Base-by-base conservation (phyloP, 108 stramenopile genomes). In the Skeletonema grethae region DNA sequence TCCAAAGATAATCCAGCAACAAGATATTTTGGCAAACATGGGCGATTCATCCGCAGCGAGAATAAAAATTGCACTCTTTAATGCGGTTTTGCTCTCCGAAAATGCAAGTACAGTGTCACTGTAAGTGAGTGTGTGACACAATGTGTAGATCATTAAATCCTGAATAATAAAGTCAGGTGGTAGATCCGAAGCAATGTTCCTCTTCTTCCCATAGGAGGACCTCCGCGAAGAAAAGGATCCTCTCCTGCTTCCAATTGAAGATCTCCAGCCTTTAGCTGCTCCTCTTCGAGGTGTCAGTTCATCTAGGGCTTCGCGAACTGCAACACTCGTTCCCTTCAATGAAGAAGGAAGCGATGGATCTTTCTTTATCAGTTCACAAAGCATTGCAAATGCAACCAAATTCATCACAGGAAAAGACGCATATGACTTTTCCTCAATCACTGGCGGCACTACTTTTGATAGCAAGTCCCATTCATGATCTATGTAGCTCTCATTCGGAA, bases 61-160 rank as follows among this genome's bases (percentile, higher is more conserved):
- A 13, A 43, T 25, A 16, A 20, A 22, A 1, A 46, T 20, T 29
- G 60, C 48, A 46, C 32, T 28, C n/a, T 60, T 61, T 11, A 70
- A 25, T 6, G 53, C 34, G 12, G 18, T 61, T 20, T 70, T 61
- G 61, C 60, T 25, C 6, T 61, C 36, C 56, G 59, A 8, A 48
- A 61, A 46, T 28, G 25, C 61, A 15, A 58, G 13, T 1, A 32
- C 29, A 13, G 22, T 29, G 15, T 36, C 16, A 35, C 46, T 46
- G 29, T 38, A 70, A 20, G 7, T 34, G 18, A 70, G 43, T 7
- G 31, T 15, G 24, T 70, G 70, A 7, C 61, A 70, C 20, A 70
- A 20, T 35, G 46, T 61, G 35, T 41, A 70, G 9, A 70, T 45
- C 70, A 70, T 70, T 7, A 70, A 32, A 45, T 70, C 57, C 16